These are phyloP conservation scores for Tuber microsphaerosporum DNA, from an alignment of 495 filamentous ascomycete species.

Conservation along the genomic window DNA sequence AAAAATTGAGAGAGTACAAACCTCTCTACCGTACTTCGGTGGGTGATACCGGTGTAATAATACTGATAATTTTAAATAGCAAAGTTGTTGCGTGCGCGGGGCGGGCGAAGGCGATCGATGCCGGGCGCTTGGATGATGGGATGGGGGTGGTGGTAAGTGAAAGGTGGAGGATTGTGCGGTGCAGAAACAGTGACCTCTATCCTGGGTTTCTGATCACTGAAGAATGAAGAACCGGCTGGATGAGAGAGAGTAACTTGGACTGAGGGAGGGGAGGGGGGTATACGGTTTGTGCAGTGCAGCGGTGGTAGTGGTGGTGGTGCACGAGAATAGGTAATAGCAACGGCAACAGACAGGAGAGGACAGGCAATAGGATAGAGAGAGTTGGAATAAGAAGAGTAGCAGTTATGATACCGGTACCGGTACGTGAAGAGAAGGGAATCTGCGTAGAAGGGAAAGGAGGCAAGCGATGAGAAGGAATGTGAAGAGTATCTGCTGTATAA, in stretches of 20 bases:
- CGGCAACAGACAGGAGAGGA: neutral
- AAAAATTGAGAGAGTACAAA: neutral
- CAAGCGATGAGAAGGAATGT: neutral
- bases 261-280: neutral
- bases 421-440: neutral
- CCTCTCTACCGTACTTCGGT: slow-evolving; percentile 20
- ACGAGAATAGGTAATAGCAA: neutral
- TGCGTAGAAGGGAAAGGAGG: neutral
- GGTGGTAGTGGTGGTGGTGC: neutral
- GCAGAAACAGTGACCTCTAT: slow-evolving; percentile 2
- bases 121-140: slow-evolving; percentile 33
- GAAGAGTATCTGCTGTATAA: neutral
- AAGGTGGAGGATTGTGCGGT: neutral
- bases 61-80: slow-evolving; percentile 19
- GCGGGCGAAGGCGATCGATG: slow-evolving; percentile 25
- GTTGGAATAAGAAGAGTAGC: neutral
- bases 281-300: neutral
- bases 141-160: neutral
- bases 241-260: neutral
- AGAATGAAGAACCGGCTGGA: neutral
- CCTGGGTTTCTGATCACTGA: neutral
- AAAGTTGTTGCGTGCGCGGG: slow-evolving; percentile 30
- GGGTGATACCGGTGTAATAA: slow-evolving; percentile 16
- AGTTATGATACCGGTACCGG: neutral
- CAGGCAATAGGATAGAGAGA: neutral